These are phyloP conservation scores for Penicillium sp. DNA, from an alignment of 2,329 filamentous ascomycete genomes.

Conservation along the genomic window DNA sequence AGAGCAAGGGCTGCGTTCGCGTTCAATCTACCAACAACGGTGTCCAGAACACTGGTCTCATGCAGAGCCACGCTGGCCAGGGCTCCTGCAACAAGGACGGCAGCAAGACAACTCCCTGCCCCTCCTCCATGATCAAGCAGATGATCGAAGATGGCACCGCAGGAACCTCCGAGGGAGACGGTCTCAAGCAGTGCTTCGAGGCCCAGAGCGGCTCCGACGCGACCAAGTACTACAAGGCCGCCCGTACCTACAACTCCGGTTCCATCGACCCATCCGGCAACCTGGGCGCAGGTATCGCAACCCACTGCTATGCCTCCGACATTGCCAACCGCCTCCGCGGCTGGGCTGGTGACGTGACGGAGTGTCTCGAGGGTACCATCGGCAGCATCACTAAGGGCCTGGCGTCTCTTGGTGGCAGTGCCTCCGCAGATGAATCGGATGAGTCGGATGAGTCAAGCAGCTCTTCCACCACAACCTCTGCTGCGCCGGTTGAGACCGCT, in stretches of 20 bases:
- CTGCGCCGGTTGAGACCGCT: slow-evolving; percentile 6
- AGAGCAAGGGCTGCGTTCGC: slow-evolving; percentile 46
- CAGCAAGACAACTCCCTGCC: slow-evolving; percentile 26
- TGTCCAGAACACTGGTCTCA: slow-evolving; percentile 43
- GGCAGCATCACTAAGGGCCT: slow-evolving; percentile 13
- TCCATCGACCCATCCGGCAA: slow-evolving; percentile 32
- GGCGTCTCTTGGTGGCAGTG: slow-evolving; percentile 6
- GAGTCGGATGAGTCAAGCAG: slow-evolving; percentile 10
- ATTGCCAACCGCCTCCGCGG: slow-evolving; percentile 30
- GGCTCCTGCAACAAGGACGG: slow-evolving; percentile 37
- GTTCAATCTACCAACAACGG: slow-evolving; percentile 42
- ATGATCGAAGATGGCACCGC: slow-evolving; percentile 42
- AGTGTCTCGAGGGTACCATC: slow-evolving; percentile 17
- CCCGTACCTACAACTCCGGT: slow-evolving; percentile 44
- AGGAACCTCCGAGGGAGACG: slow-evolving; percentile 36
- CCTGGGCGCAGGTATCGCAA: slow-evolving; percentile 29
- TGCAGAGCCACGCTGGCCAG: slow-evolving; percentile 31
- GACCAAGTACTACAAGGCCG: slow-evolving; percentile 32
- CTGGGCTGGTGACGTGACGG: slow-evolving; percentile 22
- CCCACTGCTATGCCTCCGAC: slow-evolving; percentile 30
- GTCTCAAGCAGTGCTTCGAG: slow-evolving; percentile 35
- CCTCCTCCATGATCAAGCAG: slow-evolving; percentile 27
- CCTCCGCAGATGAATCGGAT: slow-evolving; percentile 10
- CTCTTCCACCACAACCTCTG: slow-evolving; percentile 3
- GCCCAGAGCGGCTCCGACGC: slow-evolving; percentile 26